A percentile compares a stretch with the other conserved stretches of the same genome.
These are phyloP conservation scores for Venturia pyrina DNA, from an alignment of 2,329 filamentous ascomycete genomes.

Conservation along the genomic window DNA sequence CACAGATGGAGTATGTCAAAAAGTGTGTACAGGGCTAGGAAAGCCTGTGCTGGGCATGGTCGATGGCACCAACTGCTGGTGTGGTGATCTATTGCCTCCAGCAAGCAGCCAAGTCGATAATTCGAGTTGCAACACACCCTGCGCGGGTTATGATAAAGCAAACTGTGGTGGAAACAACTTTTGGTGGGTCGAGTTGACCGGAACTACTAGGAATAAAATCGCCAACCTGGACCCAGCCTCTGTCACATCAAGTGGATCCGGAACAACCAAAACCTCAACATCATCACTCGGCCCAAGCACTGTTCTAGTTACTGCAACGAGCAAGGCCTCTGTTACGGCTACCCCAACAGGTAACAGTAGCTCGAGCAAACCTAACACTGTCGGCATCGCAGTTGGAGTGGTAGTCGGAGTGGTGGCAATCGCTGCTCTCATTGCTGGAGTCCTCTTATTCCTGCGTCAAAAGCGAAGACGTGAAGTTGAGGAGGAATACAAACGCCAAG, in stretches of 20 bases:
- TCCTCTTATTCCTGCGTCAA: conserved; percentile 65
- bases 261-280: conserved; percentile 15
- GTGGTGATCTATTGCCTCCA: conserved; percentile 60
- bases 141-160: conserved; percentile 51
- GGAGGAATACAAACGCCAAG: conserved; percentile 74
- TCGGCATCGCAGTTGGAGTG: conserved; percentile 76
- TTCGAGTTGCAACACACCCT: conserved; percentile 53
- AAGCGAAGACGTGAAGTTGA: conserved; percentile 69
- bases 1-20: conserved; percentile 47
- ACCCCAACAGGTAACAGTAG: conserved; percentile 25
- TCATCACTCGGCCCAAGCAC: conserved; percentile 1
- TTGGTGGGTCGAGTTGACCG: conserved; percentile 44
- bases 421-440: conserved; percentile 54
- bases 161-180: conserved; percentile 56
- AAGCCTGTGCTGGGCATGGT: conserved; percentile 54
- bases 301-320: conserved; percentile 12
- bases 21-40: conserved; percentile 36
- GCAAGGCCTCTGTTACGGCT: conserved; percentile 9
- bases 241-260: conserved; percentile 6
- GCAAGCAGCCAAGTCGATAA: conserved; percentile 43
- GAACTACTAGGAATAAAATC: conserved; percentile 31
- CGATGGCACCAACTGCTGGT: conserved; percentile 57
- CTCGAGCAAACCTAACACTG: conserved; percentile 52
- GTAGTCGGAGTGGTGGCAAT: conserved; percentile 72
- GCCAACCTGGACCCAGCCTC: conserved; percentile 22